phyloP scores from a whole-genome alignment of 805 yeast genomes.

The Metschnikowia reukaufii region DNA sequence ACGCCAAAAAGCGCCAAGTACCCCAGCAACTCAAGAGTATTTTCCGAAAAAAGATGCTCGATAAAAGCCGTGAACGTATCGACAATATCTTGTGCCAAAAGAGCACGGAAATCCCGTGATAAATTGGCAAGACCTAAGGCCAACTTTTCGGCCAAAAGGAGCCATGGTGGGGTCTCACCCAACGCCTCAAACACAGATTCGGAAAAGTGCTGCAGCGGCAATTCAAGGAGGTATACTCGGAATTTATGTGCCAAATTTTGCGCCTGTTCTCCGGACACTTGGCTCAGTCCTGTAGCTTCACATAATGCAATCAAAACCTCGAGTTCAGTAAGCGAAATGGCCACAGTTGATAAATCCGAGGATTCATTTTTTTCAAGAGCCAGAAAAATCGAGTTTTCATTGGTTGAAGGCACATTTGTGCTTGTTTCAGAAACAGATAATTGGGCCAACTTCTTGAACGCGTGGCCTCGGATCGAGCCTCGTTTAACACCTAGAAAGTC shows the following conservation, averaged over 20 bases:
- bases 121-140: constrained; percentile 34
- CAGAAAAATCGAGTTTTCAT: neutral
- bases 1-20: constrained; percentile 39
- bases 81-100: constrained; percentile 26
- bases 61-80: constrained; percentile 30
- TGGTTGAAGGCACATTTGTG: neutral
- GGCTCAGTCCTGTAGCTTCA: constrained; percentile 13
- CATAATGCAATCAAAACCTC: constrained; percentile 61
- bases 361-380: neutral
- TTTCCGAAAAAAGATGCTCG: constrained; percentile 24
- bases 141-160: constrained; percentile 31
- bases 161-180: constrained; percentile 34
- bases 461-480: constrained; percentile 41
- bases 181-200: constrained; percentile 32
- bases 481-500: constrained; percentile 39
- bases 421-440: constrained; percentile 21
- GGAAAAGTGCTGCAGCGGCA: constrained; percentile 46
- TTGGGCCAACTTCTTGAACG: constrained; percentile 38
- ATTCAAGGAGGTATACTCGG: constrained; percentile 46
- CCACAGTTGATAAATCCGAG: constrained; percentile 24
- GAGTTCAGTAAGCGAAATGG: constrained; percentile 51
- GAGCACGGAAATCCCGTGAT: constrained; percentile 25
- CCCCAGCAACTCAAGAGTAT: constrained; percentile 26
- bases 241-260: constrained; percentile 44
- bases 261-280: constrained; percentile 41